phyloP scores from a whole-genome alignment of 441 rosid genomes.

The Metrosideros polymorpha region DNA sequence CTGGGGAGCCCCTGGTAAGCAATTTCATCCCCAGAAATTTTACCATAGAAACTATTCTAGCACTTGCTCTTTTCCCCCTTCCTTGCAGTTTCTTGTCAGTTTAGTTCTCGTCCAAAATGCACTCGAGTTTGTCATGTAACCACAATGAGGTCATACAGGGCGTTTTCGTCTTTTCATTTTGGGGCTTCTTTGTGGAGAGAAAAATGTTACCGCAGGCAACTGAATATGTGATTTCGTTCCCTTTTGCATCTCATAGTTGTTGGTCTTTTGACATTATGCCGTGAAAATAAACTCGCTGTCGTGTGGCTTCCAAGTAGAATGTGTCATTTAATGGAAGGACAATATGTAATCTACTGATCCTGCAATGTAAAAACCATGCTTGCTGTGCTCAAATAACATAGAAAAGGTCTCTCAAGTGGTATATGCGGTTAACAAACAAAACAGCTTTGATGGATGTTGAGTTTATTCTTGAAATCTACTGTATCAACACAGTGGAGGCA shows the following conservation, averaged over 20 bases:
- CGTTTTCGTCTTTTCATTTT: neutral
- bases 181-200: neutral
- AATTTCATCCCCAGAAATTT: neutral
- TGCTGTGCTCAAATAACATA: neutral
- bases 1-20: conserved; percentile 77
- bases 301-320: neutral
- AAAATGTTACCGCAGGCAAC: neutral
- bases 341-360: neutral
- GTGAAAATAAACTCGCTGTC: neutral
- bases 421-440: neutral
- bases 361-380: neutral
- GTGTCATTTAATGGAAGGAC: neutral
- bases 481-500: neutral
- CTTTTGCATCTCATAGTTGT: neutral
- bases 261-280: neutral
- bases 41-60: neutral
- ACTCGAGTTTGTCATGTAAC: neutral
- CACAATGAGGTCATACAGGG: neutral
- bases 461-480: neutral
- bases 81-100: neutral
- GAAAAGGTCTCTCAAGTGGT: neutral
- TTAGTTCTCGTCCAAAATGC: neutral
- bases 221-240: neutral
- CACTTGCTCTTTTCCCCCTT: neutral
- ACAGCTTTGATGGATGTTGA: neutral